phyloP scores from a whole-genome alignment of 345 rosid species.

The Salix caprea region DNA sequence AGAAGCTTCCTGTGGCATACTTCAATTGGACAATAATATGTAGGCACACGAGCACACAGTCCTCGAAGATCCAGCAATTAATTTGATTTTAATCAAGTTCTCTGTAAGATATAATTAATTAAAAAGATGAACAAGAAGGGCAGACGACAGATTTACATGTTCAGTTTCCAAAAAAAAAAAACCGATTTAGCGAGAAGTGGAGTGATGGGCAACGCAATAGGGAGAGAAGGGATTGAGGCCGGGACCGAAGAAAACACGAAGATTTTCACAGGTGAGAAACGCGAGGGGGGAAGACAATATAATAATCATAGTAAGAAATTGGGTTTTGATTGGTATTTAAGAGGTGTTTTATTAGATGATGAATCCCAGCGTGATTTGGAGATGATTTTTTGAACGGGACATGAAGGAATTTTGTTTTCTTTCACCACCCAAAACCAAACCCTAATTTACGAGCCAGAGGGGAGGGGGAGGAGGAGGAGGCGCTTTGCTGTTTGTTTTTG shows the following conservation, averaged over 20 bases:
- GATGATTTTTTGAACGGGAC: not conserved
- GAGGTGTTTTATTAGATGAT: not conserved
- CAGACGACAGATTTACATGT: not conserved
- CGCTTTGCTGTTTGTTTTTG: not conserved
- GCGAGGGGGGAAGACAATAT: constrained; percentile 39
- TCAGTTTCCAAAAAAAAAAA: not conserved
- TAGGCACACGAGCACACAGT: not conserved
- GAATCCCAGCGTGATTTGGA: not conserved
- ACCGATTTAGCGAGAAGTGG: constrained; percentile 45
- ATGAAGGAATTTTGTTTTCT: not conserved
- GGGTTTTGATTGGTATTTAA: not conserved
- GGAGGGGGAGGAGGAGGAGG: accelerated
- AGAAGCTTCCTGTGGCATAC: constrained; percentile 48
- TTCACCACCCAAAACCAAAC: not conserved
- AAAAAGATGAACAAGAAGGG: not conserved
- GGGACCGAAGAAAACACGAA: constrained; percentile 82
- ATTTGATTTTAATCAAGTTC: not conserved
- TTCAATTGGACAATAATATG: not conserved
- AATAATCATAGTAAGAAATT: constrained; percentile 51
- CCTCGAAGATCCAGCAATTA: not conserved
- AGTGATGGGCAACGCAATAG: constrained; percentile 85
- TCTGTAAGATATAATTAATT: not conserved
- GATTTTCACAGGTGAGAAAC: constrained; percentile 40
- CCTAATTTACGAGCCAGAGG: not conserved
- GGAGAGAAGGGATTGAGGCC: constrained; percentile 92